Percentiles rank a stretch among this genome's conserved stretches.
Conservation (phyloP, 2,329 filamentous ascomycete genomes). For the Colletotrichum sidae region DNA sequence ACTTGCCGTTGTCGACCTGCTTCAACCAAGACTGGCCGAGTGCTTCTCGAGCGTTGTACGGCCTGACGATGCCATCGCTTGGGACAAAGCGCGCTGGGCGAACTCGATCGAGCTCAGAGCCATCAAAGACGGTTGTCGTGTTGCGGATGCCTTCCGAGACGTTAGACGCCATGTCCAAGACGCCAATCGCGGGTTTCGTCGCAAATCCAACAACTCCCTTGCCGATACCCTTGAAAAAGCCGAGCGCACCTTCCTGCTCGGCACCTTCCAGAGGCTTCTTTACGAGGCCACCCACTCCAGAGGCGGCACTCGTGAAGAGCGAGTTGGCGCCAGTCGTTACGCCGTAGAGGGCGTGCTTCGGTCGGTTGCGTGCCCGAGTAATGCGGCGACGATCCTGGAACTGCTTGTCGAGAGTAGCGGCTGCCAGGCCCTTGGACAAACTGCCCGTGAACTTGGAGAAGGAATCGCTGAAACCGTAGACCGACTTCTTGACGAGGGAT, state of each 20-base stretch:
- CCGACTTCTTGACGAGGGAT: conserved; percentile 98
- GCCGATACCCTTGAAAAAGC: conserved; percentile 97
- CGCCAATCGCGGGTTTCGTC: conserved; percentile 96
- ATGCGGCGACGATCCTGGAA: conserved; percentile 97
- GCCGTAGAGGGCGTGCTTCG: conserved; percentile 96
- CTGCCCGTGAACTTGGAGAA: conserved; percentile 98
- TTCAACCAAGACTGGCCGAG: conserved; percentile 99
- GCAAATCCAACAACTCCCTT: conserved; percentile 95
- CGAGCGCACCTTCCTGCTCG: conserved; percentile 91
- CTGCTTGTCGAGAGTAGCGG: conserved; percentile 96
- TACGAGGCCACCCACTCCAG: conserved; percentile 91
- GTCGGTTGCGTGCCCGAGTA: conserved; percentile 89
- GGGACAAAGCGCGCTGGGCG: conserved; percentile 94
- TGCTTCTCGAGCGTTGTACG: conserved; percentile 94
- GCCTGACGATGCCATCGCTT: conserved; percentile 90
- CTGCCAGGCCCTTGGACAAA: conserved; percentile 95
- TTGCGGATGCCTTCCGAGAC: conserved; percentile 98
- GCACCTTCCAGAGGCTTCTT: conserved; percentile 95
- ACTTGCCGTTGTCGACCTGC: conserved; percentile 96
- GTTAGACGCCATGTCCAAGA: conserved; percentile 96
- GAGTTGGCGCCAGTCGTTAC: conserved; percentile 96
- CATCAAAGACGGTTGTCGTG: conserved; percentile 98
- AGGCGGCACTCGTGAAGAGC: conserved; percentile 91
- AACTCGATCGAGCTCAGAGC: conserved; percentile 91
- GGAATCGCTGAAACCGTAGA: conserved; percentile 96